Conservation (phyloP, 768 basidiomycete species). For the Tricholoma hemisulphureum region DNA sequence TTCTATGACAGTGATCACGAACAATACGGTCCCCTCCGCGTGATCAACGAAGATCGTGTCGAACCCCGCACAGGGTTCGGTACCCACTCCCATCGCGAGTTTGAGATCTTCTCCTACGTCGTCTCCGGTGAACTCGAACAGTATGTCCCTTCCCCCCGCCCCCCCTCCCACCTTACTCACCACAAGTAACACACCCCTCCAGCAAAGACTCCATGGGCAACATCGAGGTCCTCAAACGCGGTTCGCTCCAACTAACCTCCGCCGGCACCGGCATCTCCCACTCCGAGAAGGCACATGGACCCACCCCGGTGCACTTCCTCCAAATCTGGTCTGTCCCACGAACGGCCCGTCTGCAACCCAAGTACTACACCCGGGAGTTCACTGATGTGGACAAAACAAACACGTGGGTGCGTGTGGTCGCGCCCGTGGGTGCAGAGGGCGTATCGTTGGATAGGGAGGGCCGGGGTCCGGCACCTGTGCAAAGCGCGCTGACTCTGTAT, state of each 20-base stretch:
- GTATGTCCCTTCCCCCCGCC: conserved; percentile 39
- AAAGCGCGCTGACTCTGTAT: conserved; percentile 65
- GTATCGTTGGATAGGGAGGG: conserved; percentile 65
- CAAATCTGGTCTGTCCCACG: conserved; percentile 53
- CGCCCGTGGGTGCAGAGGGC: conserved; percentile 58
- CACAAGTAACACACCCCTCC: conserved; percentile 4
- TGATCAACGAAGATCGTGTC: conserved; percentile 94
- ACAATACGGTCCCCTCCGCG: conserved; percentile 72
- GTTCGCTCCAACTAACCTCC: conserved; percentile 88
- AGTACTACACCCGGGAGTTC: conserved; percentile 88
- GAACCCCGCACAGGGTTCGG: conserved; percentile 77
- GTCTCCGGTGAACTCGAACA: conserved; percentile 79
- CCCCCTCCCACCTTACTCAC: not conserved
- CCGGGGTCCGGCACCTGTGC: conserved; percentile 78
- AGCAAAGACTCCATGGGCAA: conserved; percentile 94
- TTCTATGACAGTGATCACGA: conserved; percentile 62
- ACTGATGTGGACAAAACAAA: conserved; percentile 79
- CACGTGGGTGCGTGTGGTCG: conserved; percentile 72
- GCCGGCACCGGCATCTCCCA: conserved; percentile 92
- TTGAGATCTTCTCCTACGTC: conserved; percentile 91
- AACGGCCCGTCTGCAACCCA: conserved; percentile 53
- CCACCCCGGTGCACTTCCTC: conserved; percentile 47
- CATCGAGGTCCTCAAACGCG: conserved; percentile 82
- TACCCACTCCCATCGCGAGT: conserved; percentile 77
- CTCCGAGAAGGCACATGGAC: conserved; percentile 52